These are phyloP conservation scores for Coriaria nepalensis DNA, from an alignment of 306 rosid species.

Conservation along the genomic window DNA sequence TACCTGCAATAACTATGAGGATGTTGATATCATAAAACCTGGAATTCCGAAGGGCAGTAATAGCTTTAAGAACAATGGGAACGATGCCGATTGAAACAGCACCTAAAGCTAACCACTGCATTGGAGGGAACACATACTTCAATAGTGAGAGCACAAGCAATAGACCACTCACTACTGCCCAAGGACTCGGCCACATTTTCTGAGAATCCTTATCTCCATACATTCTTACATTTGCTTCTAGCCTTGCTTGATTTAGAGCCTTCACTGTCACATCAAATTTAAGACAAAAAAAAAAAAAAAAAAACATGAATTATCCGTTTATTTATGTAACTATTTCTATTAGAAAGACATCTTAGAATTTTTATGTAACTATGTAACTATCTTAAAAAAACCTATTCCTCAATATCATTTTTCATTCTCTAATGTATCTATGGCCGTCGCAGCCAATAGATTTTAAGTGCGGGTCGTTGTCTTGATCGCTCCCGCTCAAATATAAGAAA, in stretches of 20 bases:
- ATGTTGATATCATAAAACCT: constrained; percentile 57
- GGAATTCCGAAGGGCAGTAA: constrained; percentile 34
- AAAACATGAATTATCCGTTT: no score
- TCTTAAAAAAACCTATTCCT: no score
- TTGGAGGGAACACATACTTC: constrained; percentile 37
- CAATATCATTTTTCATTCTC: no score
- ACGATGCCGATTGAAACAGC: constrained; percentile 49
- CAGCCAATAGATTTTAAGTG: no score
- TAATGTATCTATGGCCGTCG: no score
- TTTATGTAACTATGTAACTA: no score
- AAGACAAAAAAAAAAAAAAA: neutral
- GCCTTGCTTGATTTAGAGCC: constrained; percentile 60
- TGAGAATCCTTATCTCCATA: constrained; percentile 36
- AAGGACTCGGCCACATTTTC: constrained; percentile 75
- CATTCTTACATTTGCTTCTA: constrained; percentile 60
- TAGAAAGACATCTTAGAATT: no score
- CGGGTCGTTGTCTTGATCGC: no score
- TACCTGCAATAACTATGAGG: constrained; percentile 70
- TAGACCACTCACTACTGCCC: constrained; percentile 44
- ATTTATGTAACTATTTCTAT: no score
- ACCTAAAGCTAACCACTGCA: constrained; percentile 56
- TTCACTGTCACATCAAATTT: constrained; percentile 62
- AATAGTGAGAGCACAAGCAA: constrained; percentile 47
- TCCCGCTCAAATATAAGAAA: no score
- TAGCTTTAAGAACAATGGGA: constrained; percentile 40